Percentiles rank a stretch among this genome's conserved stretches.
Evolutionary conservation across 441 rosid species (phyloP).

Genomic region (Bruguiera hainesii): DNA sequence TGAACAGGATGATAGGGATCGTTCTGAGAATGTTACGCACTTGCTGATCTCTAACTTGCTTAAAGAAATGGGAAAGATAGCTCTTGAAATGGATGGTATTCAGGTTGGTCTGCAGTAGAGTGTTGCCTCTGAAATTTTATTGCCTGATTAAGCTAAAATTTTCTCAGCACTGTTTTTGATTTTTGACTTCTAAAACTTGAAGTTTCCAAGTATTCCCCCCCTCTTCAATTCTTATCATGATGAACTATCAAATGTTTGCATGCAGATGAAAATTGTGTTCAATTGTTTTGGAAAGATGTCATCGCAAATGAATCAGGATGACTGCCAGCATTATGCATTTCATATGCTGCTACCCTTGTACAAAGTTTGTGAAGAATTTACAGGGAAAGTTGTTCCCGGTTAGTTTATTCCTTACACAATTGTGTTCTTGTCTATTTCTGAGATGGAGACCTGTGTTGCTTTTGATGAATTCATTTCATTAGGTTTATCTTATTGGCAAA

Average conservation of each 20-base stretch:
- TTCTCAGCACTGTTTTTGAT: no score
- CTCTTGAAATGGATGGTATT: slow-evolving; percentile 62
- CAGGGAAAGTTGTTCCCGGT: slow-evolving; percentile 80
- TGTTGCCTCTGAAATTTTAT: not conserved
- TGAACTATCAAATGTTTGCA: slow-evolving; percentile 6
- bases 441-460: not conserved
- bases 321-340: slow-evolving; percentile 44
- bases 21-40: slow-evolving; percentile 32
- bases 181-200: not conserved
- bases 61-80: slow-evolving; percentile 72
- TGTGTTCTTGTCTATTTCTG: not conserved
- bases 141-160: no score
- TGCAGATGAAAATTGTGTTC: slow-evolving; percentile 76
- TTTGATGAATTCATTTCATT: slow-evolving; percentile 1
- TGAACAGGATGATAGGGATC: slow-evolving; percentile 32
- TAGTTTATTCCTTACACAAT: slow-evolving; percentile 20
- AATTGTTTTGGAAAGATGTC: slow-evolving; percentile 46
- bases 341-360: slow-evolving; percentile 70
- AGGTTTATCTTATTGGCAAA: no score
- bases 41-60: slow-evolving; percentile 56
- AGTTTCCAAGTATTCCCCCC: not conserved
- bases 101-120: slow-evolving; percentile 51
- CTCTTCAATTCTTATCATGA: not conserved
- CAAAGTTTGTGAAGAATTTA: slow-evolving; percentile 86
- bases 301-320: slow-evolving; percentile 42